Evolutionary conservation across 768 basidiomycete genomes (phyloP), one percentile per base, ranked within the genome.

Genomic region (Trametes coccinea): DNA sequence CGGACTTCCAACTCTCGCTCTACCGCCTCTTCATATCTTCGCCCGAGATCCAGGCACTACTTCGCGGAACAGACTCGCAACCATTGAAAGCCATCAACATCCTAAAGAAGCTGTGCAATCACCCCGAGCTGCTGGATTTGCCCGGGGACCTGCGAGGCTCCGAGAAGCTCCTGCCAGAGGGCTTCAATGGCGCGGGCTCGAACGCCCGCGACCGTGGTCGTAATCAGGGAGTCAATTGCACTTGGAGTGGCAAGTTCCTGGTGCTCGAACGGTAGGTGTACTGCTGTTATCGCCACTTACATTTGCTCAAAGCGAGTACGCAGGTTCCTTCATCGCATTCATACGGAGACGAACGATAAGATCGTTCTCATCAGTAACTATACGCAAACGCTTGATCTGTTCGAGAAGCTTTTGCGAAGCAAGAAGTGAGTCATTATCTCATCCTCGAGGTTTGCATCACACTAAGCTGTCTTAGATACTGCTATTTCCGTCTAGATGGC

Each of bases 351-450:
- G 14, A 90, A 81, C 57, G 95, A 98, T 79, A 98, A 98, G 79
- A 96, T 97, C 60, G 95, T 98, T 14, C 77, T 98, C 45, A 97
- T 98, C 71, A 95, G 93, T 71, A 98, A 98, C 73, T 95, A 95
- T 70, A 98, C 95, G 4, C 93, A 95, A 73, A 98, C 95, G 0
- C 80, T 98, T 2, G 95, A 97, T 72, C 75, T 96, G 9, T 96
- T 98, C 67, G 94, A 95, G 77, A 93, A 89, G 70, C 74, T 96
- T 52, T 91, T 93, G 68, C 82, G 92, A 33, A 85, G 75, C 68
- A 95, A 95, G 73, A 90, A 91, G 93, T 94, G 65, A 54, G 79
- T 71, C 22, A 22, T 22, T 22, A 5, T 11, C 5, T 39, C 34
- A 37, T 11, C 11, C 16, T 45, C 45, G 34, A 54, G 34, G 22